Conservation (phyloP, 2,329 filamentous ascomycete species). For the Aspergillus unguis region DNA sequence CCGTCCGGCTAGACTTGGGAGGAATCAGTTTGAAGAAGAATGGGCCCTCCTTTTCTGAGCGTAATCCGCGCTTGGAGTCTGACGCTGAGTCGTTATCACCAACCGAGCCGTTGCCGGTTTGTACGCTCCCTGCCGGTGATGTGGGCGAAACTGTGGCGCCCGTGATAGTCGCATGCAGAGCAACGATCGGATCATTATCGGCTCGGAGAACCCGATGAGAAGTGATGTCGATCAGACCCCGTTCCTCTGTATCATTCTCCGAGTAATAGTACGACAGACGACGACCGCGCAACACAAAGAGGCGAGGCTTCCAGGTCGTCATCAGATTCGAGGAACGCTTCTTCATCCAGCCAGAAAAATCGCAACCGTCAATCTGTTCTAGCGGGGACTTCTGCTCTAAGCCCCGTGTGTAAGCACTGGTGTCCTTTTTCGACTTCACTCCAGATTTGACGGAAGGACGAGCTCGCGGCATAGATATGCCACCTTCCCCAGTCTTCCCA, state of each 20-base stretch:
- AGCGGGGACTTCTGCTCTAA: conserved; percentile 75
- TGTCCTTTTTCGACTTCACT: conserved; percentile 82
- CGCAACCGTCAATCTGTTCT: conserved; percentile 79
- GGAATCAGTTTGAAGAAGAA: conserved; percentile 99
- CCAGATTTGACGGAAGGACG: conserved; percentile 48
- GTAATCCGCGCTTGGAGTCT: conserved; percentile 30
- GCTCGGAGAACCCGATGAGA: conserved; percentile 95
- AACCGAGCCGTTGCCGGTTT: conserved; percentile 37
- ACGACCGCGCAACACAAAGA: conserved; percentile 92
- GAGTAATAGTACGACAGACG: conserved; percentile 95
- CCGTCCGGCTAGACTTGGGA: conserved; percentile 79
- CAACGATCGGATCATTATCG: conserved; percentile 84
- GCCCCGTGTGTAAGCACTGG: conserved; percentile 87
- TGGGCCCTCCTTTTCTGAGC: conserved; percentile 59
- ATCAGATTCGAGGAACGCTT: conserved; percentile 96
- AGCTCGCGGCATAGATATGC: conserved; percentile 49
- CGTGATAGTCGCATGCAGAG: conserved; percentile 86
- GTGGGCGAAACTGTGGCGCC: conserved; percentile 72
- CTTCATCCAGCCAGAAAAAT: conserved; percentile 99
- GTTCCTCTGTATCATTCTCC: conserved; percentile 86
- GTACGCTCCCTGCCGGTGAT: conserved; percentile 43
- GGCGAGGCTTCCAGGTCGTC: conserved; percentile 93
- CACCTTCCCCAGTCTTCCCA: conserved; percentile 47
- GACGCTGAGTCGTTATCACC: conserved; percentile 28
- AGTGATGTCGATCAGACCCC: conserved; percentile 94